A percentile compares a stretch with the other conserved stretches of the same genome.
Conservation (phyloP, 2,329 filamentous ascomycete genomes). For the Colletotrichum liriopes region DNA sequence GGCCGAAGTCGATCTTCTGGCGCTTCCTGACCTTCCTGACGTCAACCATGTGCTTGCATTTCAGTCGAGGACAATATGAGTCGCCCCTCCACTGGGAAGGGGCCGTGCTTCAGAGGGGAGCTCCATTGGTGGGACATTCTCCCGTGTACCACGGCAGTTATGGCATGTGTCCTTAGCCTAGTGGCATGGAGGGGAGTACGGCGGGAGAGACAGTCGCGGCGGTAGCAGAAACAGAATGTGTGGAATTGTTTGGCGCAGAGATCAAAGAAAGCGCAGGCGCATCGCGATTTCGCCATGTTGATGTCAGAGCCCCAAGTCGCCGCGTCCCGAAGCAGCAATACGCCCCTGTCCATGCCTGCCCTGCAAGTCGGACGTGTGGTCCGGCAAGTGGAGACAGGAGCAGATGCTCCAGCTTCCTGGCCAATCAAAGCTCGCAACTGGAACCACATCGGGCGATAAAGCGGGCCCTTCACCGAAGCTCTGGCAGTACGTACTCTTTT, state of each 20-base stretch:
- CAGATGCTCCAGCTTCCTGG: neutral
- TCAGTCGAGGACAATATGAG: neutral
- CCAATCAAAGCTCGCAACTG: neutral
- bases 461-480: neutral
- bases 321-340: conserved; percentile 26
- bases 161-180: neutral
- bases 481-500: conserved; percentile 18
- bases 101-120: neutral
- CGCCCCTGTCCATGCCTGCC: neutral
- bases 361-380: conserved; percentile 33
- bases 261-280: conserved; percentile 28
- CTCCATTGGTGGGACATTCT: conserved; percentile 21
- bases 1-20: neutral
- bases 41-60: conserved; percentile 28
- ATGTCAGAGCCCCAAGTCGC: conserved; percentile 39
- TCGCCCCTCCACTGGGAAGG: conserved; percentile 1
- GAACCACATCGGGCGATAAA: neutral
- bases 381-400: conserved; percentile 23
- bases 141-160: neutral
- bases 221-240: neutral
- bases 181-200: neutral
- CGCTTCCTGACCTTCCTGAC: conserved; percentile 30
- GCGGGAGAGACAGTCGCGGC: neutral
- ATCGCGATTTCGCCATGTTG: conserved; percentile 42
- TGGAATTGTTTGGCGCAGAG: neutral